These are phyloP conservation scores for Casuarina equisetifolia DNA, from an alignment of 306 rosid genomes.

Conservation along the genomic window DNA sequence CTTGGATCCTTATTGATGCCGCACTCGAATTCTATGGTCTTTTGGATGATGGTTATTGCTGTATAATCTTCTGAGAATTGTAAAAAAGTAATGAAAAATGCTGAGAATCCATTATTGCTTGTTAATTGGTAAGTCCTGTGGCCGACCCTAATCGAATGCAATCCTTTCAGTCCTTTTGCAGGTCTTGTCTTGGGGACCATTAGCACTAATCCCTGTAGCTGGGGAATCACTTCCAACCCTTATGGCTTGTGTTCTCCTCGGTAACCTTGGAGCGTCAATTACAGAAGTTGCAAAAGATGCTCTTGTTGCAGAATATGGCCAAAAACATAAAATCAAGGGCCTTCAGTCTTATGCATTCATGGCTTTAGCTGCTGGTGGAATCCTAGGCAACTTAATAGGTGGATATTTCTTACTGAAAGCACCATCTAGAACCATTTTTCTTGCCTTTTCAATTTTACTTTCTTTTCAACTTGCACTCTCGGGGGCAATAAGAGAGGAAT, in stretches of 20 bases:
- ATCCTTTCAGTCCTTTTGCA: slow-evolving; percentile 72
- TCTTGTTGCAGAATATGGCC: slow-evolving; percentile 85
- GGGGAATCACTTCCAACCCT: slow-evolving; percentile 58
- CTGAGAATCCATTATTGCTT: not conserved
- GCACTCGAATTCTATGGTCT: not conserved
- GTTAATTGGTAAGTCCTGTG: slow-evolving; percentile 6
- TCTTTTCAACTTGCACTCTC: slow-evolving; percentile 62
- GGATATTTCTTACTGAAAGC: slow-evolving; percentile 61
- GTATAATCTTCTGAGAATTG: not conserved
- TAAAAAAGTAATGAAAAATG: not conserved
- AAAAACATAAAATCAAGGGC: slow-evolving; percentile 57
- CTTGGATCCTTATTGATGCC: not conserved
- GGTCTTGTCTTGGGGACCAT: slow-evolving; percentile 76
- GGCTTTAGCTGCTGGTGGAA: slow-evolving; percentile 88
- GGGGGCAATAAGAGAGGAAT: slow-evolving; percentile 58
- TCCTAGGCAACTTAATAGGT: slow-evolving; percentile 79
- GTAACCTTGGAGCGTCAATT: slow-evolving; percentile 89
- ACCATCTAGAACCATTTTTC: slow-evolving; percentile 65
- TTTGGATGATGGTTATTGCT: not conserved
- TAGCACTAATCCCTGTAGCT: slow-evolving; percentile 60
- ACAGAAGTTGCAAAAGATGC: slow-evolving; percentile 94
- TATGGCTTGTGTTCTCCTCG: slow-evolving; percentile 61
- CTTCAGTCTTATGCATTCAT: slow-evolving; percentile 82
- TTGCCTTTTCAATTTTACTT: slow-evolving; percentile 50
- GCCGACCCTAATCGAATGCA: slow-evolving; percentile 29